These are phyloP conservation scores for Yarrowia hollandica DNA, from an alignment of 805 yeast genomes.

Conservation along the genomic window DNA sequence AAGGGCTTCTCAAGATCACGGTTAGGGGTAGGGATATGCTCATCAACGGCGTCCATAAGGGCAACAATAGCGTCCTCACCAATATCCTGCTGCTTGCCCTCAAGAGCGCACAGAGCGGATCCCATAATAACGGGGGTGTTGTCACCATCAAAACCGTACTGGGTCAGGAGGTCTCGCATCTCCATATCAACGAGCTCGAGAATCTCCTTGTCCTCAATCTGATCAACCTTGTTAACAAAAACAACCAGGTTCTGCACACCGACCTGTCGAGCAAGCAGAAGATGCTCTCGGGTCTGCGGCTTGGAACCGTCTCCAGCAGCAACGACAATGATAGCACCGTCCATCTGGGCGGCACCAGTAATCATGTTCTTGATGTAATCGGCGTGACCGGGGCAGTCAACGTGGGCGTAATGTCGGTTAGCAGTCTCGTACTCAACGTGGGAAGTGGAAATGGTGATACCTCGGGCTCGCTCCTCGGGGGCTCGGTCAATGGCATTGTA, in stretches of 20 bases:
- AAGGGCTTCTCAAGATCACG: slow-evolving; percentile 97
- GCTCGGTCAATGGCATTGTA: slow-evolving; percentile 94
- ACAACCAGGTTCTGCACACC: slow-evolving; percentile 98
- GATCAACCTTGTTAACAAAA: slow-evolving; percentile 96
- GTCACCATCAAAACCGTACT: slow-evolving; percentile 97
- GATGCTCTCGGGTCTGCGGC: slow-evolving; percentile 99
- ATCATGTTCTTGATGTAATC: slow-evolving; percentile 99
- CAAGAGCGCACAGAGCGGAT: slow-evolving; percentile 95
- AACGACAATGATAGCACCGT: slow-evolving; percentile 98
- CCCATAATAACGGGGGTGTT: slow-evolving; percentile 98
- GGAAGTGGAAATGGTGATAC: slow-evolving; percentile 97
- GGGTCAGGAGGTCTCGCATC: slow-evolving; percentile 91
- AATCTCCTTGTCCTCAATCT: slow-evolving; percentile 98
- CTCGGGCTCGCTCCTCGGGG: slow-evolving; percentile 99
- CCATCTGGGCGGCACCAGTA: slow-evolving; percentile 99
- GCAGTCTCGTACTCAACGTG: slow-evolving; percentile 96
- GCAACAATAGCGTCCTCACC: slow-evolving; percentile 82
- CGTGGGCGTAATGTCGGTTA: slow-evolving; percentile 95
- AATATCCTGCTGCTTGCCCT: slow-evolving; percentile 83
- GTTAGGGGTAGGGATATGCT: slow-evolving; percentile 90
- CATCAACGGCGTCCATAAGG: slow-evolving; percentile 89
- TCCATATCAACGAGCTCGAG: slow-evolving; percentile 99
- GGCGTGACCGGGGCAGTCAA: slow-evolving; percentile 98
- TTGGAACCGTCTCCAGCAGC: slow-evolving; percentile 99
- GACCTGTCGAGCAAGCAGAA: slow-evolving; percentile 97